Evolutionary conservation across 2,329 filamentous ascomycete species (phyloP), one percentile per base, ranked within the genome.

Genomic region (Penicillium thymicola): DNA sequence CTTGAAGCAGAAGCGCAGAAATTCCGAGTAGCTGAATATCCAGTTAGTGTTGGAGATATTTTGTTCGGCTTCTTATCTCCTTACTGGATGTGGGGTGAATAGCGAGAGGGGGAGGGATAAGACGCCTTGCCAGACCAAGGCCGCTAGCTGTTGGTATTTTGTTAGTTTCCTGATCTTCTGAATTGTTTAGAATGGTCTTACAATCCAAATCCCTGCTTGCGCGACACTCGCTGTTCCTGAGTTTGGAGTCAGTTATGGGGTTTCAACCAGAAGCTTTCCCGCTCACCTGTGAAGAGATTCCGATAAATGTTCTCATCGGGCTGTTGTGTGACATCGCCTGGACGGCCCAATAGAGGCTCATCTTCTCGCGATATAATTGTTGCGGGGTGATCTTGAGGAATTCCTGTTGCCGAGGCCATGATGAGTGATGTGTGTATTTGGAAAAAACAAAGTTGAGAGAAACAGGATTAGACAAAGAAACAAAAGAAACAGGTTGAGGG

Each of bases 71-170:
- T 21, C 8, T 34, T 28, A 21, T 36, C 23, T 80, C 57, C 87
- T 79, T 70, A 97, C 86, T 8, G 93, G 93, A 74, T 97, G 93
- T 9, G 88, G 85, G 18, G 90, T 92, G 82, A 97, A 96, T 66
- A 96, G 85, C 38, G 90, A 89, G 59, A 95, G 70, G 30, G 87
- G 72, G 43, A 82, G 80, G 41, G 85, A 82, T 70, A 96, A 85
- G 62, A 97, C 83, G 54, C 83, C 83, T 44, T 85, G 84, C 90
- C 91, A 96, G 63, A 96, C 81, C 55, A 93, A 84, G 36, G 85
- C 84, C 47, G 86, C 79, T 60, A 97, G 83, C 82, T 85, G 59
- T 16, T 1, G 32, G 32, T 42, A 34, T 46, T 44, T 54, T 36
- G 16, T 56, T 18, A 57, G 34, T 50, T 8, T 34, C 8, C 6